Conservation (phyloP, 208 protist genomes). For the Tritrichomonas musculus region DNA sequence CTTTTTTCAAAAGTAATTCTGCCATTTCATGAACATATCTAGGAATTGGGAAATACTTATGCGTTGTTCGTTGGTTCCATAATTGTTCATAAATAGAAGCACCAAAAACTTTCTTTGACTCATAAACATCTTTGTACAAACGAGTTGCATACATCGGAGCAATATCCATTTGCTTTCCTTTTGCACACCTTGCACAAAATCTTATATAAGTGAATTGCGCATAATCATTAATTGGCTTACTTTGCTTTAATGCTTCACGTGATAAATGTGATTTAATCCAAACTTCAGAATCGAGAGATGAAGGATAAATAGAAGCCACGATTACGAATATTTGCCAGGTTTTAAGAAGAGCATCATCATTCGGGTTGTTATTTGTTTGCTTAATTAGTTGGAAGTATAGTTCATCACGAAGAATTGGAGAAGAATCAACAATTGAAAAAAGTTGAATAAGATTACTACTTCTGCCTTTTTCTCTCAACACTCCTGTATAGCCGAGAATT, state of each 20-base stretch:
- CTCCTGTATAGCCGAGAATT: background rate
- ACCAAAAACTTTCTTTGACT: background rate
- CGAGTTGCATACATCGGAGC: background rate
- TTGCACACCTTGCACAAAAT: background rate
- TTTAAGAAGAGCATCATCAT: background rate
- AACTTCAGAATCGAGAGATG: background rate
- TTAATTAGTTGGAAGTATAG: background rate
- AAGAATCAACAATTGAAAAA: background rate
- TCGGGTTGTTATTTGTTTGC: background rate
- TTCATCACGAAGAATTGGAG: background rate
- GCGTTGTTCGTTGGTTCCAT: background rate
- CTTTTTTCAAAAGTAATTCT: background rate
- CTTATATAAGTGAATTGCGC: background rate
- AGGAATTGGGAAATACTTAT: background rate
- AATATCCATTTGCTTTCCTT: background rate
- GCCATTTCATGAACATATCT: background rate
- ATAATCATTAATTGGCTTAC: background rate
- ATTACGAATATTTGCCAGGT: background rate
- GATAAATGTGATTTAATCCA: slow-evolving; percentile 23
- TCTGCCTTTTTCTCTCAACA: background rate
- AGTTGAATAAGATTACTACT: background rate
- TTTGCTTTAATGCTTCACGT: background rate
- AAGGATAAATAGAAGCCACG: background rate
- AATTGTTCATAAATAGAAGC: background rate
- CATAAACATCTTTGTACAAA: background rate